These are phyloP conservation scores for Alternaria rosae DNA, from an alignment of 2,329 filamentous ascomycete species.

Conservation along the genomic window DNA sequence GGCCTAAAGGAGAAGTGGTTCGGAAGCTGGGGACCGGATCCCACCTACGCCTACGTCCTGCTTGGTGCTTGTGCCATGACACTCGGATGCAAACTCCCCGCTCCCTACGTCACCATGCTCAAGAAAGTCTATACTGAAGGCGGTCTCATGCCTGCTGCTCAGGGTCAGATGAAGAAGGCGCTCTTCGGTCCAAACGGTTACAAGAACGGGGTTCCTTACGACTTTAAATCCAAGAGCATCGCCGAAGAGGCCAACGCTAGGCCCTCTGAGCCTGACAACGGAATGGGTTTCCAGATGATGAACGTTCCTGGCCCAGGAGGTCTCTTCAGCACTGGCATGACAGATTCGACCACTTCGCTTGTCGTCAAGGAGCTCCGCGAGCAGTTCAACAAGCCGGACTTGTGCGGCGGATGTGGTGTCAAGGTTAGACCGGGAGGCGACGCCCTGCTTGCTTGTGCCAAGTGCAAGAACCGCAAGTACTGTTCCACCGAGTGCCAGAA, in stretches of 20 bases:
- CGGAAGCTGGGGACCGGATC: conserved; percentile 11
- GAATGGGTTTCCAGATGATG: conserved; percentile 10
- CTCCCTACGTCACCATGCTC: conserved; percentile 19
- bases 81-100: conserved; percentile 23
- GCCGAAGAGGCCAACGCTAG: conserved; percentile 15
- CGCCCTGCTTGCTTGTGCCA: conserved; percentile 31
- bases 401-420: conserved; percentile 23
- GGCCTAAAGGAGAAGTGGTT: conserved; percentile 4
- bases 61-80: conserved; percentile 31
- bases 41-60: conserved; percentile 27
- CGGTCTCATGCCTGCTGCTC: conserved; percentile 19
- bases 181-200: conserved; percentile 26
- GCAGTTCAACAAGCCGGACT: conserved; percentile 19
- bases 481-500: conserved; percentile 42
- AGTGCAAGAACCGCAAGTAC: conserved; percentile 39
- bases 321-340: conserved; percentile 24
- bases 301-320: conserved; percentile 22
- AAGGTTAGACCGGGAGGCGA: background rate
- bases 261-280: background rate
- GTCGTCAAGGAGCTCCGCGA: conserved; percentile 30
- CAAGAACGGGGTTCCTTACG: conserved; percentile 25
- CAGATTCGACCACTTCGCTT: conserved; percentile 11
- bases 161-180: conserved; percentile 28
- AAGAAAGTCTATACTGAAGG: conserved; percentile 28
- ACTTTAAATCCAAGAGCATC: conserved; percentile 27